Evolutionary conservation across 2,329 filamentous ascomycete genomes (phyloP), one percentile per base, ranked within the genome.

Genomic region (Beauveria sp.): DNA sequence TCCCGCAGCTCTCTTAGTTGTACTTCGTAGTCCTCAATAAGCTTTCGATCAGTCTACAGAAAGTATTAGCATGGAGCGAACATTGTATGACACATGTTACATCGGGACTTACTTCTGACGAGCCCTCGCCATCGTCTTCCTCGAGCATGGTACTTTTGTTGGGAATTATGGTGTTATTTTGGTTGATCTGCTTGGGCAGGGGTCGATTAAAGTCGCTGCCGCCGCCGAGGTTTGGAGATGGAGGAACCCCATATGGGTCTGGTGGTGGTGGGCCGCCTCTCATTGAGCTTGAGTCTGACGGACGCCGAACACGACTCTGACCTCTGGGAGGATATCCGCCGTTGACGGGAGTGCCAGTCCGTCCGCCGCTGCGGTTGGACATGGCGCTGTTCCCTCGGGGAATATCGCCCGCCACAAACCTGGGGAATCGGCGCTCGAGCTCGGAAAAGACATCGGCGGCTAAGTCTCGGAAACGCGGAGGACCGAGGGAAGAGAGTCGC

Each of bases 141-240:
- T 99, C 95, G 1, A 98, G 86, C 87, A 98, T 93, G 0, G 90
- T 97, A 69, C 93, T 96, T 77, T 98, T 99, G 72, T 97, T 98
- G 0, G 95, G 95, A 38, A 98, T 89, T 69, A 98, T 96, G 0
- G 92, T 98, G 71, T 96, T 98, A 71, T 89, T 93, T 71, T 96
- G 93, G 53, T 75, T 76, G 66, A 96, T 92, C 43, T 92, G 92
- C 71, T 96, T 96, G 18, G 90, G 89, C 66, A 90, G 84, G 5
- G 93, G 93, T 51, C 90, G 83, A 47, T 88, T 87, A 65, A 86
- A 89, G 58, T 89, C 86, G 68, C 86, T 85, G 52, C 86, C 85
- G 52, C 81, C 81, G 7, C 78, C 79, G 54, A 84, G 65, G 58
- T 81, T 79, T 8, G 85, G 85, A 12, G 85, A 87, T 12, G 82